Evolutionary conservation across 805 yeast genomes (phyloP).

Genomic region (Suhomyces pyralidae): DNA sequence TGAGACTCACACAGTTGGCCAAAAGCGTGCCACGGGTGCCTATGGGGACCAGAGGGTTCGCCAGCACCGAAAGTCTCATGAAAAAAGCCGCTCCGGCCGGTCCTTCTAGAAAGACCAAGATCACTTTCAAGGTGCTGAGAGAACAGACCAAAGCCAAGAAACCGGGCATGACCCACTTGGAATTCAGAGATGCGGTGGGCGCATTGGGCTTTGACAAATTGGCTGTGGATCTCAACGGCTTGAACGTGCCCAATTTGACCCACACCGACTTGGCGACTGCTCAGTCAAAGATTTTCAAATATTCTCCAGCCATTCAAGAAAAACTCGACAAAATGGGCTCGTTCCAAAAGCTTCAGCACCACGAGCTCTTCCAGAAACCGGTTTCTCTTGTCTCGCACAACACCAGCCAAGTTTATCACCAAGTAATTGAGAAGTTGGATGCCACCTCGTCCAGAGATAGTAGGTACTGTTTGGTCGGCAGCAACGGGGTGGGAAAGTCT

Average conservation of each 20-base stretch:
- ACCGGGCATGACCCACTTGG: conserved; percentile 42
- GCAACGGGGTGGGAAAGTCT: conserved; percentile 77
- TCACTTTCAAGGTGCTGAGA: conserved; percentile 17
- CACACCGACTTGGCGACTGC: conserved; percentile 8
- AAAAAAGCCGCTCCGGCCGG: conserved; percentile 8
- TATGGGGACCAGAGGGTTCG: conserved; percentile 4
- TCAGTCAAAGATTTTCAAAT: conserved; percentile 27
- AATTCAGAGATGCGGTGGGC: conserved; percentile 37
- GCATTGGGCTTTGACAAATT: conserved; percentile 31
- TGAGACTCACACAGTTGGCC: conserved; percentile 8
- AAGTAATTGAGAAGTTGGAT: conserved; percentile 36
- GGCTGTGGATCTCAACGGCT: conserved; percentile 21
- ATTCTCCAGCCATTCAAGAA: conserved; percentile 38
- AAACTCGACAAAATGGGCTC: conserved; percentile 55
- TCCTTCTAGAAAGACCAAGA: conserved; percentile 22
- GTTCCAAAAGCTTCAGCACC: conserved; percentile 64
- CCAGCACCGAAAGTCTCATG: conserved; percentile 7
- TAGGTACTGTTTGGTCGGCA: conserved; percentile 61
- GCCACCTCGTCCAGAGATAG: conserved; percentile 37
- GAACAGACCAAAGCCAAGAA: conserved; percentile 26
- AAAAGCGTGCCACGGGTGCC: background rate
- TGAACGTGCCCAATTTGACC: conserved; percentile 13
- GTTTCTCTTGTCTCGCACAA: conserved; percentile 54
- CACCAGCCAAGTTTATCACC: conserved; percentile 39
- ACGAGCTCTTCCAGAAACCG: conserved; percentile 63